Evolutionary conservation across 2,329 filamentous ascomycete species (phyloP).

Genomic region (Pseudocercospora ulei): DNA sequence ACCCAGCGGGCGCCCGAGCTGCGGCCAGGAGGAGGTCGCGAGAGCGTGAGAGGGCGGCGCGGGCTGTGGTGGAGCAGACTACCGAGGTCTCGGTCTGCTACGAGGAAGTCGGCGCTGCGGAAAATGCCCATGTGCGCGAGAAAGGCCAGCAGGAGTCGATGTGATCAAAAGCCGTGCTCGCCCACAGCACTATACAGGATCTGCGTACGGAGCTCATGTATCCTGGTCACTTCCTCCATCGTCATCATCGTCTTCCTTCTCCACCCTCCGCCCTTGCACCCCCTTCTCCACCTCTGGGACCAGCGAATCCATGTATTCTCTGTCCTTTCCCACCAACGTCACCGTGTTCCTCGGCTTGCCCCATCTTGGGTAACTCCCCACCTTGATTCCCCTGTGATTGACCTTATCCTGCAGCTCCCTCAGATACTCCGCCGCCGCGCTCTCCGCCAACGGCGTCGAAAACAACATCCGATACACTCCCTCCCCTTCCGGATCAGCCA

Average conservation of each 20-base stretch:
- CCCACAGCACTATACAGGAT: too few relatives aligned
- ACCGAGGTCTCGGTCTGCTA: conserved; percentile 13
- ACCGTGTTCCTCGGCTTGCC: conserved; percentile 80
- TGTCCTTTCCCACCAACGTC: conserved; percentile 70
- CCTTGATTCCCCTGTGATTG: conserved; percentile 69
- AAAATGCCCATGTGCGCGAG: background rate
- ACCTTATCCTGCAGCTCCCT: conserved; percentile 67
- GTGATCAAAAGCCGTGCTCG: too few relatives aligned
- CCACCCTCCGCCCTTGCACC: conserved; percentile 61
- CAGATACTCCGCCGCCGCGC: conserved; percentile 70
- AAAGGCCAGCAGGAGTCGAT: background rate
- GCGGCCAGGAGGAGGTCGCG: background rate
- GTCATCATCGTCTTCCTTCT: conserved; percentile 55
- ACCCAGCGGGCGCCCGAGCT: conserved; percentile 12
- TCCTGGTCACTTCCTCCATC: conserved; percentile 38
- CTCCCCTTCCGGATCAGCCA: conserved; percentile 71
- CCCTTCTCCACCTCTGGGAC: conserved; percentile 67
- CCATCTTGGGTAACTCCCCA: conserved; percentile 92
- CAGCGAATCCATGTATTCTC: conserved; percentile 66
- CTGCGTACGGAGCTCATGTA: conserved; percentile 16
- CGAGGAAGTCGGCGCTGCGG: conserved; percentile 8
- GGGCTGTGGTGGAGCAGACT: conserved; percentile 13
- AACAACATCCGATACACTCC: conserved; percentile 70
- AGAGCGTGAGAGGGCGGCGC: background rate
- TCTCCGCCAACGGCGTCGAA: conserved; percentile 80